Evolutionary conservation across 257 asterid genomes (phyloP), one percentile per base, ranked within the genome.

Genomic region (Nyctanthes arbortristis): DNA sequence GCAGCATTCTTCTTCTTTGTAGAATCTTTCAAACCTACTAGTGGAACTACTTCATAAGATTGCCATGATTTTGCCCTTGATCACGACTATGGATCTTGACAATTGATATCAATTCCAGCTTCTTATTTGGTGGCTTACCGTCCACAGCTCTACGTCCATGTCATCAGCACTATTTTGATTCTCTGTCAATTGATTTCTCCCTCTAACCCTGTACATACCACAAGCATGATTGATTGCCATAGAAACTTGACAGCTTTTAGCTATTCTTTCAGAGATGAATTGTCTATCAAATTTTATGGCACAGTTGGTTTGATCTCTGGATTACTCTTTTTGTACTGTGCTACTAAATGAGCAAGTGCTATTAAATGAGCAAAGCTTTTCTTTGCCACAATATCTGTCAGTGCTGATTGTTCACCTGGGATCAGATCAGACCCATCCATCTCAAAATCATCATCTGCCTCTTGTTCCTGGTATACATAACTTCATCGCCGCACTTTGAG

Each of bases 111-210:
- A 85, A 20, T 28, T 86, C 76, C 78, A 82, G 68, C 87, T 85
- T 90, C 89, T 93, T 93, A 70, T 66, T 85, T 47, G 87, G 82
- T 35, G 78, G 85, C 37, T 77, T 87, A 22, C 73, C 83, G 24
- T 92, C 98, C 27, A 90, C 84, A 16, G 90, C 96, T 92, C 98
- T 22, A 90, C 84, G 13, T 93, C 96, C 97, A 93, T 88, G 5
- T 83, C 63, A 57, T 79, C 86, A 25, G 9, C 72, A 30, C 82
- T 80, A 34, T 27, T 27, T 8, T 37, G 58, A 24, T 58, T 65
- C 80, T 58, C 83, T 61, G 18, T 66, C 85, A 28, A 47, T 28
- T 7, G 98, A 92, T 61, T 96, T 88, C 77, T 86, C 97, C 77
- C 97, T 86, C 87, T 93, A 2, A 94, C 97, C 83, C 97, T 76